A percentile compares a stretch with the other conserved stretches of the same genome.
Evolutionary conservation across 2,329 filamentous ascomycete species (phyloP).

Genomic region (Aspergillus sojae): DNA sequence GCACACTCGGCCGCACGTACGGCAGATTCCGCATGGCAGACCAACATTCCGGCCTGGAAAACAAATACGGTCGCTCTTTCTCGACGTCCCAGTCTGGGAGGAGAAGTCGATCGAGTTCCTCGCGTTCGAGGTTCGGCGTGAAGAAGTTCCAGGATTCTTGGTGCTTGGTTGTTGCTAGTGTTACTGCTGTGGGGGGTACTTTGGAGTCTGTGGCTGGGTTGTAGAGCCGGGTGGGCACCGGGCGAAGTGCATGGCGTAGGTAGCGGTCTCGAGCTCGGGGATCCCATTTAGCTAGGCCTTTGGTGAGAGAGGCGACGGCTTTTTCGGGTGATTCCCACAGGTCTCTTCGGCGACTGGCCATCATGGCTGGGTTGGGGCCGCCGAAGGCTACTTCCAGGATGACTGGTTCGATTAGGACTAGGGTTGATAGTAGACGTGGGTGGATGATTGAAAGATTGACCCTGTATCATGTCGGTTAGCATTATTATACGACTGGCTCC

Average conservation of each 20-base stretch:
- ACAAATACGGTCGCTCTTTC: slow-evolving; percentile 12
- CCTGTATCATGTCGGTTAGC: not conserved
- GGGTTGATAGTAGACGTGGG: slow-evolving; percentile 71
- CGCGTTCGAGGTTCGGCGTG: slow-evolving; percentile 16
- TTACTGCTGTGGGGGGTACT: slow-evolving; percentile 15
- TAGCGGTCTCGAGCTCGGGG: slow-evolving; percentile 1
- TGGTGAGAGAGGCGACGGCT: not conserved
- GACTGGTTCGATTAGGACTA: slow-evolving; percentile 70
- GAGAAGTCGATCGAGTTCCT: slow-evolving; percentile 15
- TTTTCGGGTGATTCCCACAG: slow-evolving; percentile 13
- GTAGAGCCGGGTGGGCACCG: slow-evolving; percentile 20
- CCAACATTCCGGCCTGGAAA: slow-evolving; percentile 22
- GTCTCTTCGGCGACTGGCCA: slow-evolving; percentile 10
- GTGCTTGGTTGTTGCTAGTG: slow-evolving; percentile 23
- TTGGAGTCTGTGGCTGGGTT: slow-evolving; percentile 7
- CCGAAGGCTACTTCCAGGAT: slow-evolving; percentile 19
- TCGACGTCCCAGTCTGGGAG: slow-evolving; percentile 21
- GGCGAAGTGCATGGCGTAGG: not conserved
- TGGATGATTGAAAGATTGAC: slow-evolving; percentile 70
- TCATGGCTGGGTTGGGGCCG: slow-evolving; percentile 11
- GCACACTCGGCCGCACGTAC: slow-evolving; percentile 25
- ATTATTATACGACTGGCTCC: too few relatives aligned
- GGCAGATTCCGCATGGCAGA: slow-evolving; percentile 22
- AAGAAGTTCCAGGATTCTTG: slow-evolving; percentile 17
- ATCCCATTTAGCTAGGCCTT: not conserved